A percentile compares a stretch with the other conserved stretches of the same genome.
Evolutionary conservation across 192 early-diverging fungal genomes (phyloP).

Genomic region (Gaertneriomyces sp.): DNA sequence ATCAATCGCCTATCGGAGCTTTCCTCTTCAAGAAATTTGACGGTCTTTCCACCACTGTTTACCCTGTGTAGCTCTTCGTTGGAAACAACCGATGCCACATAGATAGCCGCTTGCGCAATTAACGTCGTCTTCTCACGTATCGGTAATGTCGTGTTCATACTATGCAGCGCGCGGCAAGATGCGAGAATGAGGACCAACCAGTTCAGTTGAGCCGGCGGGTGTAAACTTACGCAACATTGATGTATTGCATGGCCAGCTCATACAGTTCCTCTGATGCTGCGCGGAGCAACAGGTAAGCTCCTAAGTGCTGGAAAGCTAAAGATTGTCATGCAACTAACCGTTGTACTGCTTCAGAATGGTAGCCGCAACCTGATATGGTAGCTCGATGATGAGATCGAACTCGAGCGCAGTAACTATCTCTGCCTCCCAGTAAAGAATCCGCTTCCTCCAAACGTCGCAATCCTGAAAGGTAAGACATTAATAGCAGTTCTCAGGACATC

Average conservation of each 20-base stretch:
- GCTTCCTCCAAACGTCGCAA: background rate
- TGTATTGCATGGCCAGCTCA: background rate
- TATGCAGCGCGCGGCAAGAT: background rate
- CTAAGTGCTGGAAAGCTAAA: background rate
- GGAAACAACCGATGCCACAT: background rate
- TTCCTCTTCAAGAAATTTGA: background rate
- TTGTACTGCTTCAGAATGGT: background rate
- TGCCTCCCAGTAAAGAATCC: slow-evolving; percentile 4
- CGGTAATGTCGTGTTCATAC: background rate
- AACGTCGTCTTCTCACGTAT: background rate
- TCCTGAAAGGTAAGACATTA: background rate
- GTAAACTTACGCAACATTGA: slow-evolving; percentile 7
- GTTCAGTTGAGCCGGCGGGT: background rate
- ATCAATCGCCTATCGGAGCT: too few species aligned
- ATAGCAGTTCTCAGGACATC: background rate
- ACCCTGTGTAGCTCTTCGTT: background rate
- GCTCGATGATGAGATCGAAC: background rate
- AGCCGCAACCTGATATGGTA: background rate
- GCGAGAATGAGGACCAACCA: too few species aligned
- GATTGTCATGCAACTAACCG: background rate
- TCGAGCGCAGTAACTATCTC: background rate
- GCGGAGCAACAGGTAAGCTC: background rate
- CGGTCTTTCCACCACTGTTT: background rate
- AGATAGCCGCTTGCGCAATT: slow-evolving; percentile 3
- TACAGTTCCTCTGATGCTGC: slow-evolving; percentile 1